phyloP scores from a whole-genome alignment of 345 rosid genomes.

The Ailanthus altissimus region DNA sequence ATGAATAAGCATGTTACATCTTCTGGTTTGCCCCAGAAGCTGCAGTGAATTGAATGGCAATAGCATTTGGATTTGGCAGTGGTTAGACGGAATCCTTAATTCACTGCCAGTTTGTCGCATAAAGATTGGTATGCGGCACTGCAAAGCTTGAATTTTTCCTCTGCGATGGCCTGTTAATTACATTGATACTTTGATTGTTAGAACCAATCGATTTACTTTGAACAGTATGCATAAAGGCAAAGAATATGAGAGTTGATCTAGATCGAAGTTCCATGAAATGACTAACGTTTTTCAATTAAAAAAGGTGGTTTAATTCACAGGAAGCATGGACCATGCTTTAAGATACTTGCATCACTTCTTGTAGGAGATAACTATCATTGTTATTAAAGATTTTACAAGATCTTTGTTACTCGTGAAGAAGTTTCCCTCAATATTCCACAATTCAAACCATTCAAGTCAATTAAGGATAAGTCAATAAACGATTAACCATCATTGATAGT shows the following conservation, averaged over 20 bases:
- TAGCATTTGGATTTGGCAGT: not conserved
- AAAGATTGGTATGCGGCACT: constrained; percentile 73
- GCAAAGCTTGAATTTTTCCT: constrained; percentile 88
- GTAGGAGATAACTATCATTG: too few species aligned
- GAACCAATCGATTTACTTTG: not conserved
- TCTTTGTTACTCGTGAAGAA: not conserved
- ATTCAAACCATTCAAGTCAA: not conserved
- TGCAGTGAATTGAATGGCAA: not conserved
- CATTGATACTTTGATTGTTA: not conserved
- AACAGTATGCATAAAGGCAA: not conserved
- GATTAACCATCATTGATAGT: not conserved
- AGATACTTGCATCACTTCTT: not conserved
- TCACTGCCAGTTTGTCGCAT: constrained; percentile 62
- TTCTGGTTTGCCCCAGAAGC: not conserved
- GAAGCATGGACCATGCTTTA: not conserved
- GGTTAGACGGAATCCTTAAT: constrained; percentile 24
- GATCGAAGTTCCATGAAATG: not conserved
- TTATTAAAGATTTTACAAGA: not conserved
- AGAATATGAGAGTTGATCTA: not conserved
- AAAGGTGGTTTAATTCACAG: not conserved
- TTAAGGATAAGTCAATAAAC: not conserved
- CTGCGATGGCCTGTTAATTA: constrained; percentile 58
- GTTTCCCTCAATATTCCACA: not conserved
- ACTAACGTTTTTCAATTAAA: not conserved
- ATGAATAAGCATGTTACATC: not conserved